These are phyloP conservation scores for Aspergillus nomiae DNA, from an alignment of 2,329 filamentous ascomycete species.

Conservation along the genomic window DNA sequence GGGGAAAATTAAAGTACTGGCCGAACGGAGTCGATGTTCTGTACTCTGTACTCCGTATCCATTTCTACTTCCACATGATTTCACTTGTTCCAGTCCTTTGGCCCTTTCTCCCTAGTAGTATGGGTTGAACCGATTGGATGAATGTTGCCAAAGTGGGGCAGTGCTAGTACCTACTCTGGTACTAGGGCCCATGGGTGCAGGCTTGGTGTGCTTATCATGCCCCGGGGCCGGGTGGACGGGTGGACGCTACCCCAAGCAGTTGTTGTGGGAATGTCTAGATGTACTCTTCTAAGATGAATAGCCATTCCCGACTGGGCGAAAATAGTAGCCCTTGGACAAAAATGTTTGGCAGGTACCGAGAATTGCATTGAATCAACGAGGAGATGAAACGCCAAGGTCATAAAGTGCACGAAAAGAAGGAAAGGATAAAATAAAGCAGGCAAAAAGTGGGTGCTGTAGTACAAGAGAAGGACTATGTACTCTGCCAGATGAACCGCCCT, in stretches of 20 bases:
- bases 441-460: neutral
- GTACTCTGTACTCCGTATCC: neutral
- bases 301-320: neutral
- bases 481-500: neutral
- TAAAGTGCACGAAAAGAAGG: neutral
- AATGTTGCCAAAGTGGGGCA: constrained; percentile 26
- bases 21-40: neutral
- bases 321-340: neutral
- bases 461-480: neutral
- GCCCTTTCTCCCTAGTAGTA: neutral
- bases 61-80: neutral
- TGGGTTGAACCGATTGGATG: constrained; percentile 18
- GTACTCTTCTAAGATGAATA: neutral
- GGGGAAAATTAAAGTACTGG: neutral
- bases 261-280: constrained; percentile 6
- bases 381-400: constrained; percentile 5
- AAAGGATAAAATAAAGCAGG: neutral
- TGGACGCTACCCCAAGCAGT: constrained; percentile 18
- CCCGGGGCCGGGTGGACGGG: no score
- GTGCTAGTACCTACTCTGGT: constrained; percentile 11
- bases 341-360: constrained; percentile 6
- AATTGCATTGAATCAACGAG: constrained; percentile 2
- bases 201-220: constrained; percentile 29
- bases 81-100: constrained; percentile 14
- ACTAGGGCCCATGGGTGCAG: constrained; percentile 15